Conservation (phyloP, 2,329 filamentous ascomycete genomes). For the Calycina marina region DNA sequence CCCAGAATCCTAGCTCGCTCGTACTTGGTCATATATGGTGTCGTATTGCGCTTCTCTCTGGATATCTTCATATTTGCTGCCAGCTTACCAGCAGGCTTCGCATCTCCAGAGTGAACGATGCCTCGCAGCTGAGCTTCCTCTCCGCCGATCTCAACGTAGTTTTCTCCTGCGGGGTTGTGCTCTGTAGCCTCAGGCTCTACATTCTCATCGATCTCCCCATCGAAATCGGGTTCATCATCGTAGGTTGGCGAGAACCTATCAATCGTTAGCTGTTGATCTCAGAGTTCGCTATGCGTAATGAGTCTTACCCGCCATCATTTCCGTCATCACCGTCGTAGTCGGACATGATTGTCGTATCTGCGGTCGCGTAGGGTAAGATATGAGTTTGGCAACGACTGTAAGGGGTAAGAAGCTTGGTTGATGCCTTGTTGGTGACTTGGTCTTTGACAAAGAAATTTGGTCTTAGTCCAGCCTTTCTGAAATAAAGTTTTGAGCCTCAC, state of each 20-base stretch:
- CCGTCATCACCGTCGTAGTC: conserved; percentile 41
- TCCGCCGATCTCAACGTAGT: conserved; percentile 38
- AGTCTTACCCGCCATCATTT: conserved; percentile 7
- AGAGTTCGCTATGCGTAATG: conserved; percentile 24
- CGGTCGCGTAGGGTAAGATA: conserved; percentile 1
- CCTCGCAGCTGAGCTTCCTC: conserved; percentile 33
- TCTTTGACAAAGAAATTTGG: conserved; percentile 1
- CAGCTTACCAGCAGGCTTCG: conserved; percentile 40
- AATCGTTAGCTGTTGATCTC: conserved; percentile 23
- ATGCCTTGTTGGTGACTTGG: conserved; percentile 2
- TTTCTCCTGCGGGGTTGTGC: conserved; percentile 33
- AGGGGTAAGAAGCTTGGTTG: not conserved
- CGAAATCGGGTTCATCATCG: conserved; percentile 50
- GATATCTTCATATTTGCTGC: conserved; percentile 74
- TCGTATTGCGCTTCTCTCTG: conserved; percentile 76
- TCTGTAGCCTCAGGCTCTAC: conserved; percentile 30
- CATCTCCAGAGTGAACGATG: conserved; percentile 46
- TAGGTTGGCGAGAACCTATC: conserved; percentile 54
- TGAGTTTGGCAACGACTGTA: too few species aligned
- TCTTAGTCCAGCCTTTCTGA: conserved; percentile 2
- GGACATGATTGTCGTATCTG: conserved; percentile 39
- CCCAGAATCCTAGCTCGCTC: conserved; percentile 87
- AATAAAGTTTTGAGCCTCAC: conserved; percentile 3
- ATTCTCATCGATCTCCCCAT: conserved; percentile 36
- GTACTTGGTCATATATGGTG: conserved; percentile 99